Evolutionary conservation across 208 protist species (phyloP), one percentile per base, ranked within the genome.

Genomic region (Angomonas deanei): DNA sequence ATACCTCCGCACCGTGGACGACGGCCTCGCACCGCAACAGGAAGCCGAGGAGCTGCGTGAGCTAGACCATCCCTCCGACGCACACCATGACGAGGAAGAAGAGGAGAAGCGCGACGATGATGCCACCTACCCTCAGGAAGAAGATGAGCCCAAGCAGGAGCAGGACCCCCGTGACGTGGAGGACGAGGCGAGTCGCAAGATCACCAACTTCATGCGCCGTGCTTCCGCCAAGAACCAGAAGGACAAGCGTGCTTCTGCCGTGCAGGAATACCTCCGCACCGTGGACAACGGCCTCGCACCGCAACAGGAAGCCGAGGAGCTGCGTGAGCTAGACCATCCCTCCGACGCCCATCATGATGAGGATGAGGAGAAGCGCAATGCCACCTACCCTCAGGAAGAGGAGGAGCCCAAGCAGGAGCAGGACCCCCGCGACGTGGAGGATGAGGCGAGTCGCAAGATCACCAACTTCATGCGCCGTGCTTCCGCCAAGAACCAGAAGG

Each of bases 311-410:
- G 61, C 48, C 4, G 54, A 27, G n/a, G 13, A 58, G 54, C 21
- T 15, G 28, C 32, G 63, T 0, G 68, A 74, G 54, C 21, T 19
- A 1, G 49, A 4, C 33, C 57, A 65, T n/a, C n/a, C n/a, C n/a
- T n/a, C n/a, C 39, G 59, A 65, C 33, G 13, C 48, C 15, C 48
- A 17, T n/a, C 24, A 56, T 4, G 11, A 8, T 42, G 36, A 8
- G 11, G 36, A 8, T 15, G 36, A 42, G 15, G 36, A 42, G 15
- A 15, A 8, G 15, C 36, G 11, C 36, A n/a, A n/a, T n/a, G 13
- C 38, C 31, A 36, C 13, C 32, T 26, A 13, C 0, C 49, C 48
- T 2, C n/a, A 53, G 38, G 67, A 55, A n/a, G 42, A 19, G 2
- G 54, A 68, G 31, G 42, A 50, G 27, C 39, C 10, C 10, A 61